Conservation (phyloP, 768 basidiomycete genomes). For the Boletus sp. region DNA sequence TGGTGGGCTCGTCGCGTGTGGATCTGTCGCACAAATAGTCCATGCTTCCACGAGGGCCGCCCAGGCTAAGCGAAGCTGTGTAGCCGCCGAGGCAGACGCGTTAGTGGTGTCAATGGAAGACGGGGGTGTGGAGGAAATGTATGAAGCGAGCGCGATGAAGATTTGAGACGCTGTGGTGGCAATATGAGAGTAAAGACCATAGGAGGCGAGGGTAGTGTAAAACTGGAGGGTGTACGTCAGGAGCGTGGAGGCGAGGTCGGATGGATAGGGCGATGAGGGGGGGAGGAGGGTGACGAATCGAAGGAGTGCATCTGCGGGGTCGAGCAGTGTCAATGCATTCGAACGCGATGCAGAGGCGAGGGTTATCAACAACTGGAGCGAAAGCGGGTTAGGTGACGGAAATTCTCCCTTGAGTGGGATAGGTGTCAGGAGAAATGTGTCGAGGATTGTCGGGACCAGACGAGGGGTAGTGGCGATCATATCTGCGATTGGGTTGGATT, state of each 20-base stretch:
- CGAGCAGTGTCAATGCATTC: slow-evolving; percentile 57
- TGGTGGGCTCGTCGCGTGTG: slow-evolving; percentile 80
- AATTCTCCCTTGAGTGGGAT: slow-evolving; percentile 39
- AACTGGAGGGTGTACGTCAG: slow-evolving; percentile 58
- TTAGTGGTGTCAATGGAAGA: slow-evolving; percentile 19
- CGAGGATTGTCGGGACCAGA: slow-evolving; percentile 51
- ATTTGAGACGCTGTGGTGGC: slow-evolving; percentile 59
- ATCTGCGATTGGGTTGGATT: slow-evolving; percentile 53
- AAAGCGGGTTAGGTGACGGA: slow-evolving; percentile 40
- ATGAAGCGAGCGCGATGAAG: slow-evolving; percentile 50
- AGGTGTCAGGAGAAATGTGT: slow-evolving; percentile 56
- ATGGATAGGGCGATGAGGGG: slow-evolving; percentile 38
- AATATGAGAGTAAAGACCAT: slow-evolving; percentile 74
- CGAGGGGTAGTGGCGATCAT: slow-evolving; percentile 50
- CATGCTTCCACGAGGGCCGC: slow-evolving; percentile 62
- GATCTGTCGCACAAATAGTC: slow-evolving; percentile 85
- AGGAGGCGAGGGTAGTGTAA: slow-evolving; percentile 65
- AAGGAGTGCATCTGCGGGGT: slow-evolving; percentile 62
- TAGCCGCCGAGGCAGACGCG: background rate
- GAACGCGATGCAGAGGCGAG: slow-evolving; percentile 66
- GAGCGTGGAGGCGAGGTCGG: slow-evolving; percentile 42
- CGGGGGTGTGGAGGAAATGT: slow-evolving; percentile 36
- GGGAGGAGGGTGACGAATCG: slow-evolving; percentile 68
- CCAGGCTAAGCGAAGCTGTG: slow-evolving; percentile 49
- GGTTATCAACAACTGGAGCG: slow-evolving; percentile 54